phyloP scores from a whole-genome alignment of 1,139 yeast genomes.

The Protomyces lactucae-debilis region DNA sequence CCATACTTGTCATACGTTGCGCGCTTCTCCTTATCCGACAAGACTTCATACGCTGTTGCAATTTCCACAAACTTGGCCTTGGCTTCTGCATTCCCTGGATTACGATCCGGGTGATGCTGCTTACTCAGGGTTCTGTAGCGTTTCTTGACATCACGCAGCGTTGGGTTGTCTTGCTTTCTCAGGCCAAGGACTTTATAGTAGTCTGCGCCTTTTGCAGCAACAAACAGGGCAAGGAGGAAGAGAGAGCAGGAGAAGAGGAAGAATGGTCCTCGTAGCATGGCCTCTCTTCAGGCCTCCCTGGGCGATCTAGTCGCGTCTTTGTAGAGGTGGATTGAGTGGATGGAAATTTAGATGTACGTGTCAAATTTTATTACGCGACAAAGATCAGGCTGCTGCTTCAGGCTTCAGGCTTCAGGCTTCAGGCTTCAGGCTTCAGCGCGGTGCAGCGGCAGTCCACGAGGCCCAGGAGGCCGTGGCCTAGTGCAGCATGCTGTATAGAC shows the following conservation, averaged over 20 bases:
- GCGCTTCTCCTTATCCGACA: constrained; percentile 69
- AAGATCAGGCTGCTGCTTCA: too few relatives aligned
- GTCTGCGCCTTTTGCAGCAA: background rate
- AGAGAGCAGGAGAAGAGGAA: background rate
- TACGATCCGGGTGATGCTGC: constrained; percentile 93
- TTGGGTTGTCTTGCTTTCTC: constrained; percentile 16
- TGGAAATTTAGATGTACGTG: too few relatives aligned
- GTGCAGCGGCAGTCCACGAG: too few relatives aligned
- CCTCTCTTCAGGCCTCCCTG: too few relatives aligned
- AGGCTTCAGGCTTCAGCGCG: too few relatives aligned
- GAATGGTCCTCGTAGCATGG: background rate
- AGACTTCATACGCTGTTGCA: constrained; percentile 89
- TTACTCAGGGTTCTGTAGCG: constrained; percentile 82
- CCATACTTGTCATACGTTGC: constrained; percentile 73
- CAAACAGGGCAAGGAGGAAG: background rate
- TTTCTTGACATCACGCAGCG: constrained; percentile 54
- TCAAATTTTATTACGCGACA: too few relatives aligned
- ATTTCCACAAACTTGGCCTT: constrained; percentile 81
- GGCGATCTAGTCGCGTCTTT: too few relatives aligned
- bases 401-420: too few relatives aligned
- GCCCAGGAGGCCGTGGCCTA: too few relatives aligned
- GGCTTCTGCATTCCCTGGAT: constrained; percentile 72
- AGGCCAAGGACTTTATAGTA: constrained; percentile 18
- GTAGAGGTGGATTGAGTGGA: too few relatives aligned
- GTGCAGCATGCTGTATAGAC: too few relatives aligned